Conservation (phyloP, 768 basidiomycete species). For the Trametes punicea region DNA sequence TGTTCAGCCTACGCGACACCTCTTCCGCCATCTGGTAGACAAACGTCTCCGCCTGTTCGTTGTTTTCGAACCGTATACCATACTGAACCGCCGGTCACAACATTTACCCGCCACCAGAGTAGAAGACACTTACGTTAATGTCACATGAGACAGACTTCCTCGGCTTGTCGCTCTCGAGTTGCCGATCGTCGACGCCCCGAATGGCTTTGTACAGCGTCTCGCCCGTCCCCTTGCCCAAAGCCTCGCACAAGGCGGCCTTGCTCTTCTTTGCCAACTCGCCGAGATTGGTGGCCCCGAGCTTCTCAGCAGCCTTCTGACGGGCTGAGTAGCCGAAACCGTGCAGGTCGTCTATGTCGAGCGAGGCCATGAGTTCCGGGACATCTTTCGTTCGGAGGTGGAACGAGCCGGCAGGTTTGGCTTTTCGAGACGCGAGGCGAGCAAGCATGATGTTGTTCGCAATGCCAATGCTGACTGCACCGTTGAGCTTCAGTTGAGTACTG, state of each 20-base stretch:
- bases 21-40: slow-evolving; percentile 74
- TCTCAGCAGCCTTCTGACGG: slow-evolving; percentile 75
- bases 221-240: slow-evolving; percentile 77
- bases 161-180: slow-evolving; percentile 78
- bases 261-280: slow-evolving; percentile 66
- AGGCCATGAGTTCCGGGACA: slow-evolving; percentile 52
- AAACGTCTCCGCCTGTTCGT: slow-evolving; percentile 79
- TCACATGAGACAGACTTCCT: slow-evolving; percentile 93
- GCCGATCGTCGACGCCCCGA: slow-evolving; percentile 78
- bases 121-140: slow-evolving; percentile 69
- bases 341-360: slow-evolving; percentile 73
- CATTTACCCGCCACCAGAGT: background rate
- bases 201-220: slow-evolving; percentile 83
- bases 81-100: slow-evolving; percentile 52
- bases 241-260: slow-evolving; percentile 61
- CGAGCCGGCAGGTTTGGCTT: slow-evolving; percentile 88
- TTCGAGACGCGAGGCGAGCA: slow-evolving; percentile 85
- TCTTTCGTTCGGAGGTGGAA: slow-evolving; percentile 65
- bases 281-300: slow-evolving; percentile 67
- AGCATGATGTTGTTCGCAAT: slow-evolving; percentile 90
- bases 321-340: slow-evolving; percentile 83
- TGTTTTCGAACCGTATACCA: slow-evolving; percentile 87
- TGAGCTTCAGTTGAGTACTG: background rate
- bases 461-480: slow-evolving; percentile 76
- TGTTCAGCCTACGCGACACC: slow-evolving; percentile 68